Conservation (phyloP, 2,329 filamentous ascomycete genomes). For the Diaporthe vexans region DNA sequence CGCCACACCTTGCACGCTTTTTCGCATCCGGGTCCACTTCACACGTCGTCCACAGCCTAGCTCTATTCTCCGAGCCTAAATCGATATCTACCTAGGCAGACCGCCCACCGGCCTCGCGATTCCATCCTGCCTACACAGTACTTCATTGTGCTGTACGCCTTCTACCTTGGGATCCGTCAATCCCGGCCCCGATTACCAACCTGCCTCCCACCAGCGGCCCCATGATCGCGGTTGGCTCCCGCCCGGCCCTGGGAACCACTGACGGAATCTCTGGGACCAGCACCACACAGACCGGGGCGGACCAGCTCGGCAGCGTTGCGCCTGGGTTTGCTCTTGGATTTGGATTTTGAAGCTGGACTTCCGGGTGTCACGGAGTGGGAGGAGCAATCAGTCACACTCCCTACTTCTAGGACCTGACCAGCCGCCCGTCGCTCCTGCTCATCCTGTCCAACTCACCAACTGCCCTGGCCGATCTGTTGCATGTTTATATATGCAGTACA, state of each 20-base stretch:
- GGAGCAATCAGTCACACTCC: constrained; percentile 12
- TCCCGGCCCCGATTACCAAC: constrained; percentile 17
- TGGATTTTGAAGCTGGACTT: constrained; percentile 6
- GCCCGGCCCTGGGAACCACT: constrained; percentile 7
- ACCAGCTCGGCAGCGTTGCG: not conserved
- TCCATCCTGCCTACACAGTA: not conserved
- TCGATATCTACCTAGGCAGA: constrained; percentile 4
- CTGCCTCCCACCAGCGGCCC: not conserved
- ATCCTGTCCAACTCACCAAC: not conserved
- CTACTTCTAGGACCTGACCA: constrained; percentile 24
- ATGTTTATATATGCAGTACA: not conserved
- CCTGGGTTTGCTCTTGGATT: not conserved
- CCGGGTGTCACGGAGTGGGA: constrained; percentile 21
- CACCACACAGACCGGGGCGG: not conserved
- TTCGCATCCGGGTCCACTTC: constrained; percentile 13
- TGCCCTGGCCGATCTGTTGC: not conserved
- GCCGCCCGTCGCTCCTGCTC: constrained; percentile 6
- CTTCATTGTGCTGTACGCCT: not conserved
- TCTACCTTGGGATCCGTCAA: constrained; percentile 1
- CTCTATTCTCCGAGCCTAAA: constrained; percentile 10
- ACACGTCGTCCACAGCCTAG: not conserved
- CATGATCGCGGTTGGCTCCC: constrained; percentile 2
- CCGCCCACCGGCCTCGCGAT: not conserved
- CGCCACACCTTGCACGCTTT: constrained; percentile 19
- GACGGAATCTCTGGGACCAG: constrained; percentile 13